A percentile compares a stretch with the other conserved stretches of the same genome.
phyloP scores from a whole-genome alignment of 805 yeast genomes.

The Danielia oregonensis region DNA sequence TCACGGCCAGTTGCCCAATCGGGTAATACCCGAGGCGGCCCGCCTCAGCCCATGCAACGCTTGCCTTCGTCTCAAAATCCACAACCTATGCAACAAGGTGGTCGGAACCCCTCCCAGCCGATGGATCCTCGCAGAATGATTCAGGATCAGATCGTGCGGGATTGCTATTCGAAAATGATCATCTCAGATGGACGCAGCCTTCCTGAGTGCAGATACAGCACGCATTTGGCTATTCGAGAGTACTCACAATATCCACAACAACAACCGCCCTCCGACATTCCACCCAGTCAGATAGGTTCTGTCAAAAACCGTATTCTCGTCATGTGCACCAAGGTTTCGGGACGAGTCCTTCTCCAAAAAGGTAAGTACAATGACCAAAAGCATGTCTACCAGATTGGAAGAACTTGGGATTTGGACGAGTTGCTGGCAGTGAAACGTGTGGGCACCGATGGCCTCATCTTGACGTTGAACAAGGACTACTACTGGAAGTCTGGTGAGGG shows the following conservation, averaged over 20 bases:
- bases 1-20: no score
- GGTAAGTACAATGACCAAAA: conserved; percentile 72
- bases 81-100: no score
- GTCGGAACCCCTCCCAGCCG: no score
- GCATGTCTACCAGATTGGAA: conserved; percentile 79
- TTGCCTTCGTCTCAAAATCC: no score
- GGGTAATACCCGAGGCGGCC: no score
- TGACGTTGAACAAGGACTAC: conserved; percentile 70
- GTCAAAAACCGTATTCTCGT: conserved; percentile 59
- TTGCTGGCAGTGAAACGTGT: conserved; percentile 51
- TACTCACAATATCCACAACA: conserved; percentile 65
- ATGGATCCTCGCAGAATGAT: conserved; percentile 18
- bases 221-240: conserved; percentile 74
- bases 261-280: conserved; percentile 59
- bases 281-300: conserved; percentile 34
- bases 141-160: conserved; percentile 31
- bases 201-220: conserved; percentile 49
- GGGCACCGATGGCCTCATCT: conserved; percentile 53
- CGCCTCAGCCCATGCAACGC: no score
- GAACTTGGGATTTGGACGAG: conserved; percentile 86
- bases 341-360: conserved; percentile 73
- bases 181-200: conserved; percentile 13
- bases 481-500: conserved; percentile 61
- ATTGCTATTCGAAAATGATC: conserved; percentile 33
- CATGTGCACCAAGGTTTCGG: conserved; percentile 59